phyloP scores from a whole-genome alignment of 352 stramenopile species.

The Thraustochytrium sp. region DNA sequence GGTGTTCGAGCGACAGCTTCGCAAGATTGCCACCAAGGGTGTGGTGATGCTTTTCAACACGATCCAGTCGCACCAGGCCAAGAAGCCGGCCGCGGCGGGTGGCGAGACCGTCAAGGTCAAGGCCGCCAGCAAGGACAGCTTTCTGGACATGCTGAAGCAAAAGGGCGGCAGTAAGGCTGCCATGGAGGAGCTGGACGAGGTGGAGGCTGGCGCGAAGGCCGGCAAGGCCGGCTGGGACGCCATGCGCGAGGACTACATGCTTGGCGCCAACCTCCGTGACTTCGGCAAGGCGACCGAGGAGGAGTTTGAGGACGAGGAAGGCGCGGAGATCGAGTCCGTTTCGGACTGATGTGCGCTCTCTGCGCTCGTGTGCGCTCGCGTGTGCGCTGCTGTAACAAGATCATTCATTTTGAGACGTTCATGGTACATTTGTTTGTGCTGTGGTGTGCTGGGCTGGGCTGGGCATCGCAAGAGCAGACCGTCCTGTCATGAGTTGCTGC shows the following conservation, averaged over 20 bases:
- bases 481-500: too few species aligned
- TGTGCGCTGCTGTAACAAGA: too few species aligned
- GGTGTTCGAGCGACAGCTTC: constrained; percentile 55
- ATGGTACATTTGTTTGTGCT: too few species aligned
- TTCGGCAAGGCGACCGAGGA: constrained; percentile 21
- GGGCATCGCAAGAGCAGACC: too few species aligned
- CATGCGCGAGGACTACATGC: constrained; percentile 20
- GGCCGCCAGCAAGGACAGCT: not conserved
- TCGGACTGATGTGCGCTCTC: too few species aligned
- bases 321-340: constrained; percentile 1
- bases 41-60: constrained; percentile 71
- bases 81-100: constrained; percentile 25
- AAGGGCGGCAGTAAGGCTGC: not conserved
- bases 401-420: too few species aligned
- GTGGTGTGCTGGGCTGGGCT: too few species aligned
- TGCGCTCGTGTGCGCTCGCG: too few species aligned
- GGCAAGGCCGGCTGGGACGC: not conserved
- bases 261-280: constrained; percentile 26
- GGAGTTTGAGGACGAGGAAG: not conserved
- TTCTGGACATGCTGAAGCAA: constrained; percentile 2
- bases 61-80: constrained; percentile 60
- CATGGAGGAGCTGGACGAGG: not conserved
- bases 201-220: not conserved
- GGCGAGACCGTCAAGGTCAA: not conserved
- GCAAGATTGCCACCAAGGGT: constrained; percentile 63